Percentiles rank a stretch among this genome's conserved stretches.
phyloP scores from a whole-genome alignment of 148 eudicot species.

The Drosera capensis region DNA sequence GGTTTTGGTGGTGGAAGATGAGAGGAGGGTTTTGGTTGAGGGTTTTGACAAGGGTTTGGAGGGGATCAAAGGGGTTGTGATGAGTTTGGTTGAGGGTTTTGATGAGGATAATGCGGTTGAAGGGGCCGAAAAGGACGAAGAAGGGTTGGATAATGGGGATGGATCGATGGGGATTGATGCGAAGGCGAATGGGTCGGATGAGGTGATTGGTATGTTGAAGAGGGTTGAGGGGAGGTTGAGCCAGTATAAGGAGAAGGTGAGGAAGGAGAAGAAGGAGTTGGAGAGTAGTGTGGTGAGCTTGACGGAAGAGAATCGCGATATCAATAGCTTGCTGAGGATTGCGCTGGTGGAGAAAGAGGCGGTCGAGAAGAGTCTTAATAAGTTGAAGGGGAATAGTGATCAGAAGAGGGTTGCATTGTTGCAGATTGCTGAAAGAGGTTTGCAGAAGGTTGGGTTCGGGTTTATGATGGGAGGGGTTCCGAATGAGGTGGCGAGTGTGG shows the following conservation, averaged over 20 bases:
- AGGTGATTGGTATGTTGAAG: conserved; percentile 11
- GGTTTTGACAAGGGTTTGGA: conserved; percentile 1
- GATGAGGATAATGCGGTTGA: conserved; percentile 3
- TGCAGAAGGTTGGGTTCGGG: conserved; percentile 56
- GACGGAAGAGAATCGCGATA: conserved; percentile 58
- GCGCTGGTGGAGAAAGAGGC: conserved; percentile 60
- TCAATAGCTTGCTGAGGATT: conserved; percentile 43
- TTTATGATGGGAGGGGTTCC: conserved; percentile 39
- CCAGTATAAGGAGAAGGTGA: conserved; percentile 22
- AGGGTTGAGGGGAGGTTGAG: conserved; percentile 18
- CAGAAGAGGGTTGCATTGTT: conserved; percentile 42
- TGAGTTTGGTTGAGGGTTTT: conserved; percentile 9
- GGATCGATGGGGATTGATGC: conserved; percentile 3
- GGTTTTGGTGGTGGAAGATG: conserved; percentile 2
- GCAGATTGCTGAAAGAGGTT: conserved; percentile 55
- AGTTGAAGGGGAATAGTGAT: conserved; percentile 39
- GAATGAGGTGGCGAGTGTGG: conserved; percentile 25
- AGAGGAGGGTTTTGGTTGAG: conserved; percentile 3
- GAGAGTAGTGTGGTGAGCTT: conserved; percentile 50
- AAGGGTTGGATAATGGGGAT: conserved; percentile 1
- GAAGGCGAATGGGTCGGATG: conserved; percentile 9
- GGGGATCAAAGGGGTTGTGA: conserved; percentile 4
- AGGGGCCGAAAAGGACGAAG: conserved; percentile 9
- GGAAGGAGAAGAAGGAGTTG: conserved; percentile 41
- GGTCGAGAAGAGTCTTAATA: conserved; percentile 44